Evolutionary conservation across 1,284 basidiomycete genomes (phyloP), one percentile per base, ranked within the genome.

Genomic region (Tilletia walkeri): DNA sequence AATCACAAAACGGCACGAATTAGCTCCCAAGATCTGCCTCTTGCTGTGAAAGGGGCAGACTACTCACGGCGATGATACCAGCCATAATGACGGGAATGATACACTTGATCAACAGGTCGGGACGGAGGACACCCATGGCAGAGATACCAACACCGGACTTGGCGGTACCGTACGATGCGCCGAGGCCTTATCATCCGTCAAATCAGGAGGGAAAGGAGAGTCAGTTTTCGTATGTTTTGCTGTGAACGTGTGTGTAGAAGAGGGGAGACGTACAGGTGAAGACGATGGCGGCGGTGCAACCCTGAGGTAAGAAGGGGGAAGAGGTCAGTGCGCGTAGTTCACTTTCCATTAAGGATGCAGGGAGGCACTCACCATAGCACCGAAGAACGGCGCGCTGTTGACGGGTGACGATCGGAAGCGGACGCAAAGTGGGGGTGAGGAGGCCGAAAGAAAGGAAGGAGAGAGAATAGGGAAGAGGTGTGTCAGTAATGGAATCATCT

Each of bases 141-240:
- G 95, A 91, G 84, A 99, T 99, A 68, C 95, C 96, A 80, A 99
- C 97, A 65, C 96, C 96, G 65, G 95, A 89, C 86, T 99, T 99
- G 66, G 95, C 90, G 0, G 96, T 99, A 56, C 96, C 96, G 85
- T 93, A 95, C 20, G 95, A 95, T 73, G 95, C 95, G 75, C 96
- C 95, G 61, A 96, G 87, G 76, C 95, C 88, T 82, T 72, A 56
- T 20, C 34, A 30, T 7, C 24, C 24, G 24, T 30, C 24, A n/a
- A n/a, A 68, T 4, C 18, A 38, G 20, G 41, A 12, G 41, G 41
- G 41, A 12, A 45, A 45, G 41, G 12, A 12, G 12, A 5, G 41
- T 45, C 41, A 45, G 41, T 45, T 5, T 45, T 5, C n/a, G n/a
- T n/a, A n/a, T n/a, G n/a, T n/a, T n/a, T 49, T 34, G 56, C 14